Base-by-base conservation (phyloP, 2,329 filamentous ascomycete genomes). In the Sporothrix phasma region DNA sequence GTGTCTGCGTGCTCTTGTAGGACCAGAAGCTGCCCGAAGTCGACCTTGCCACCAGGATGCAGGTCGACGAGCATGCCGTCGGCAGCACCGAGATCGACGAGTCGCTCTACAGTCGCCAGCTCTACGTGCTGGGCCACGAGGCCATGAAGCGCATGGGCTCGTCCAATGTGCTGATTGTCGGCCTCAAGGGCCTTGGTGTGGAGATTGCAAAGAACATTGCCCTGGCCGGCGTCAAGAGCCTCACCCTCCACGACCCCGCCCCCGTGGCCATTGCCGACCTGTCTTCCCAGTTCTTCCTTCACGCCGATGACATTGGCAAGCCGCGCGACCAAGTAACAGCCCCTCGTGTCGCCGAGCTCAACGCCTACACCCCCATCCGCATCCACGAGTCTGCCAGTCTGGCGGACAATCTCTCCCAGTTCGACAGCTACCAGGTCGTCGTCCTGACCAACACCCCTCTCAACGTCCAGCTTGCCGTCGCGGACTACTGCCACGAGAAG, bases 61-160 rank as follows among this genome's bases (percentile, higher is more conserved):
- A 87, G 77, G 83, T 87, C 69, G 85, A 87, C 75, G 80, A 84
- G 68, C 81, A 84, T 41, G 79, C 31, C 56, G 74, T 80, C 45
- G 81, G 80, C 69, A 76, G 76, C 65, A 78, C 73, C 73, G 85
- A 87, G 68, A 89, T 89, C 78, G 86, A 89, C 70, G 86, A 89
- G 74, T 86, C 85, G 64, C 84, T 89, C 70, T 89, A 89, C 79
- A 88, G 86, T 74, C 82, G 86, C 73, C 86, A 89, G 77, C 86
- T 89, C 70, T 88, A 88, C 73, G 86, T 88, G 66, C 75, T 88
- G 61, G 85, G 85, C 68, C 85, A 88, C 71, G 85, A 88, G 76
- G 94, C 94, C 69, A 99, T 99, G 94, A 97, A 96, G 83, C 92
- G 94, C 72, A 99, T 99, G 94, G 86, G 92, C 72, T 90, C 92